Base-by-base conservation (phyloP, 768 basidiomycete genomes). In the Solioccasus polychromus region DNA sequence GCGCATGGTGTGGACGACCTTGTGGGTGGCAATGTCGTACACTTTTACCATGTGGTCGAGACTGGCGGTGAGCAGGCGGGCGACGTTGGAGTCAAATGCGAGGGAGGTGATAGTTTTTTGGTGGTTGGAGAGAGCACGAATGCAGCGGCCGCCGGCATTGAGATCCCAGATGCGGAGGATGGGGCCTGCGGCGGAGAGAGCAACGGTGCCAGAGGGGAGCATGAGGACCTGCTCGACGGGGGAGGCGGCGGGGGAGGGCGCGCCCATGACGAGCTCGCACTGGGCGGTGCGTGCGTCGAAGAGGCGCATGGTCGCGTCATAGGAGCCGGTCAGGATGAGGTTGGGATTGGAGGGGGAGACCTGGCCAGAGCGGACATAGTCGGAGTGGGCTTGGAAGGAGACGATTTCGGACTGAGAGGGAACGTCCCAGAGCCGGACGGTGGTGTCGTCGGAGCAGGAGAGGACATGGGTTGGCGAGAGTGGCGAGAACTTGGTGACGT, bases 41-140 rank as follows among this genome's bases (percentile, higher is more conserved):
- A 97, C 94, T 69, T 99, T 99, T 47, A 98, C 91, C 88, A 99
- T 88, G 55, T 95, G 93, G 64, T 99, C 96, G 51, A 99, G 72
- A 34, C 89, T 83, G 24, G 92, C 96, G 1, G 91, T 92, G 36
- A 99, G 72, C 2, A 98, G 76, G 29, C 93, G 79, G 53, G 81
- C 79, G 22, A 87, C 82, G 39, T 73, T 77, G 24, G 85, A 60
- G 61, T 92, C 85, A 65, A 94, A 92, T 1, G 91, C 72, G 34
- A 96, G 75, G 14, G 91, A 79, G 0, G 95, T 98, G 45, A 99
- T 80, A 3, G 96, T 93, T 71, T 99, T 99, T 69, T 98, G 95
- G 63, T 99, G 96, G 70, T 98, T 98, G 28, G 92, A 95, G 51
- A 98, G 62, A 9, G 96, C 95, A 37, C 88, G 80, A 3, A 88